Conservation (phyloP, 495 filamentous ascomycete species). For the Letharia columbiana region DNA sequence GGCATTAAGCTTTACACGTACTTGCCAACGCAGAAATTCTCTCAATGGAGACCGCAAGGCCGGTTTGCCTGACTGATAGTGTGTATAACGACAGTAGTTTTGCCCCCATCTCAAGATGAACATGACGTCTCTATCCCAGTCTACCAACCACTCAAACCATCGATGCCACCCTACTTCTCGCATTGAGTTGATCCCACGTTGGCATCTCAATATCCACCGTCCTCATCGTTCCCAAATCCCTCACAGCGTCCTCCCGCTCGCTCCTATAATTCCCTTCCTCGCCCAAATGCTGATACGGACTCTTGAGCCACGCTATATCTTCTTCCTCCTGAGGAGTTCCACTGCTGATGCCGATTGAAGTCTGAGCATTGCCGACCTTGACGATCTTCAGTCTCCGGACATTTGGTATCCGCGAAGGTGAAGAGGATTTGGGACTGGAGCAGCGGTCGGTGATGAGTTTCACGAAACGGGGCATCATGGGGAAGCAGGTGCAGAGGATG, state of each 20-base stretch:
- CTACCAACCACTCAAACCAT: background rate
- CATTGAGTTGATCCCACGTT: background rate
- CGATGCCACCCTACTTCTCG: background rate
- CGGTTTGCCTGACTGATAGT: too few relatives aligned
- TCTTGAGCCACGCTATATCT: too few relatives aligned
- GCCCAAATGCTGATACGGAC: background rate
- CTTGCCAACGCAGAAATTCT: too few relatives aligned
- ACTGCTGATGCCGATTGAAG: background rate
- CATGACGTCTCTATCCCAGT: too few relatives aligned
- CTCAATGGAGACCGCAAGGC: too few relatives aligned
- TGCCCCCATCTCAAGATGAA: too few relatives aligned
- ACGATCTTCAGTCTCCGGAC: background rate
- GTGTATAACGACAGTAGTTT: too few relatives aligned
- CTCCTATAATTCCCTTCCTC: background rate
- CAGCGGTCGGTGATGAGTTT: background rate
- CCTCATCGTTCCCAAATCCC: background rate
- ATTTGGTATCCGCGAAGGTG: too few relatives aligned
- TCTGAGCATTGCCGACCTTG: background rate
- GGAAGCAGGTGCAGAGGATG: slow-evolving; percentile 18
- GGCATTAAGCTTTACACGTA: too few relatives aligned
- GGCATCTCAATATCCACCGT: background rate
- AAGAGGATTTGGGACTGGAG: background rate
- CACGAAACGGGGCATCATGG: slow-evolving; percentile 16
- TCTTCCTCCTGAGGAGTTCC: background rate
- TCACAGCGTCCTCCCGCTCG: background rate